These are phyloP conservation scores for Cystobasidium sp. DNA, from an alignment of 1,284 basidiomycete genomes.

Conservation along the genomic window DNA sequence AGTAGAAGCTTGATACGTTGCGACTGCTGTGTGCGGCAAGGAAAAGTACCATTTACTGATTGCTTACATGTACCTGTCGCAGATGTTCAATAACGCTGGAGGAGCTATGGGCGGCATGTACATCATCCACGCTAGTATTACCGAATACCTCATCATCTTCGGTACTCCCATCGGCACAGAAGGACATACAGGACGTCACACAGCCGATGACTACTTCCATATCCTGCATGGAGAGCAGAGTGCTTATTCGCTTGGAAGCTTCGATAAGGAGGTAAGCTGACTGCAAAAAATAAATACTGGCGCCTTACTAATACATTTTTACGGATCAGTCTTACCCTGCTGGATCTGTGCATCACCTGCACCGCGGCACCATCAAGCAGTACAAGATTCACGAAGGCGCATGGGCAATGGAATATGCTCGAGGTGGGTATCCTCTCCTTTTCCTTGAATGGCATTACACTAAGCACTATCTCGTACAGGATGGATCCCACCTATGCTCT, in stretches of 20 bases:
- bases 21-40: slow-evolving; percentile 4
- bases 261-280: slow-evolving; percentile 70
- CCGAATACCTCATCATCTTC: slow-evolving; percentile 72
- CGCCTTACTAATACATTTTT: not conserved
- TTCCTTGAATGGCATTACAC: not conserved
- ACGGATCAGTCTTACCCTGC: slow-evolving; percentile 67
- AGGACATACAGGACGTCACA: slow-evolving; percentile 91
- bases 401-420: slow-evolving; percentile 92
- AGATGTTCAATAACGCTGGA: slow-evolving; percentile 95
- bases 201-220: slow-evolving; percentile 97
- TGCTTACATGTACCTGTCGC: not conserved
- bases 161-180: slow-evolving; percentile 95
- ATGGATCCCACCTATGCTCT: slow-evolving; percentile 63
- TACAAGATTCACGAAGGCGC: slow-evolving; percentile 96
- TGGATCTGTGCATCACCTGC: slow-evolving; percentile 82
- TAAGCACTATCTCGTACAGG: slow-evolving; percentile 43
- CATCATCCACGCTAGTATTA: slow-evolving; percentile 71
- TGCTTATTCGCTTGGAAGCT: slow-evolving; percentile 79
- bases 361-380: slow-evolving; percentile 84
- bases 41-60: not conserved
- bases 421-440: slow-evolving; percentile 65
- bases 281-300: not conserved
- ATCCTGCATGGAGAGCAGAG: slow-evolving; percentile 91
- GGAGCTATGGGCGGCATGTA: slow-evolving; percentile 99
- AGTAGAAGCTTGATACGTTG: slow-evolving; percentile 59